Evolutionary conservation across 2,329 filamentous ascomycete species (phyloP).

Genomic region (Allantophomopsis lycopodina): DNA sequence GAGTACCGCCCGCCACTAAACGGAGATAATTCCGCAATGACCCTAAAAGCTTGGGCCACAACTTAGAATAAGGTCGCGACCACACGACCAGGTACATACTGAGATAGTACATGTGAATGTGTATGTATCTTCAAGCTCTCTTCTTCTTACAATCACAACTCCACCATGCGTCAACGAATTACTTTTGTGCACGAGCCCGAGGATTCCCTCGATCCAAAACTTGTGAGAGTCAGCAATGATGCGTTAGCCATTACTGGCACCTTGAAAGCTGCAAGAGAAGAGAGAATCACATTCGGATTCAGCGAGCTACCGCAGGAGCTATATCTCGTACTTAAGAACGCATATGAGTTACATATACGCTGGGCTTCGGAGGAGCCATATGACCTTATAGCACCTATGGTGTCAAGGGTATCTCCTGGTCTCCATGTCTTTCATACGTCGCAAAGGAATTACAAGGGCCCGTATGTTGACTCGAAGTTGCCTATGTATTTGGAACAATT

Average conservation of each 20-base stretch:
- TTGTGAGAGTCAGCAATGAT: slow-evolving; percentile 41
- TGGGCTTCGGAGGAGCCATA: slow-evolving; percentile 54
- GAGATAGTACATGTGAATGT: too few species aligned
- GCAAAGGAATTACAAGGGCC: slow-evolving; percentile 7
- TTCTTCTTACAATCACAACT: slow-evolving; percentile 1
- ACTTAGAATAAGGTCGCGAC: too few species aligned
- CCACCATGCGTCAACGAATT: slow-evolving; percentile 58
- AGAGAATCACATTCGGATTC: slow-evolving; percentile 60
- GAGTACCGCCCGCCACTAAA: too few species aligned
- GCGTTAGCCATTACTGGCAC: slow-evolving; percentile 37
- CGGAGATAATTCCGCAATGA: too few species aligned
- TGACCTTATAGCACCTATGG: slow-evolving; percentile 52
- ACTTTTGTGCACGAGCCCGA: slow-evolving; percentile 64
- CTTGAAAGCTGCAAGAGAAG: slow-evolving; percentile 61
- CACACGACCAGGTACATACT: too few species aligned
- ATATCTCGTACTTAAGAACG: slow-evolving; percentile 43
- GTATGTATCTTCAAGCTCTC: background rate
- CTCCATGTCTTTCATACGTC: slow-evolving; percentile 72
- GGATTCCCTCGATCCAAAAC: slow-evolving; percentile 46
- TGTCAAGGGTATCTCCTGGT: slow-evolving; percentile 64
- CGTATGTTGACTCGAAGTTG: slow-evolving; percentile 5
- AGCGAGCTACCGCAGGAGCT: slow-evolving; percentile 62
- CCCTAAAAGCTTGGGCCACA: too few species aligned
- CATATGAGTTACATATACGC: slow-evolving; percentile 63
- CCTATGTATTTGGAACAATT: background rate